Percentiles rank a stretch among this genome's conserved stretches.
These are phyloP conservation scores for Coprinopsis marcescibilis DNA, from an alignment of 768 basidiomycete species.

Conservation along the genomic window DNA sequence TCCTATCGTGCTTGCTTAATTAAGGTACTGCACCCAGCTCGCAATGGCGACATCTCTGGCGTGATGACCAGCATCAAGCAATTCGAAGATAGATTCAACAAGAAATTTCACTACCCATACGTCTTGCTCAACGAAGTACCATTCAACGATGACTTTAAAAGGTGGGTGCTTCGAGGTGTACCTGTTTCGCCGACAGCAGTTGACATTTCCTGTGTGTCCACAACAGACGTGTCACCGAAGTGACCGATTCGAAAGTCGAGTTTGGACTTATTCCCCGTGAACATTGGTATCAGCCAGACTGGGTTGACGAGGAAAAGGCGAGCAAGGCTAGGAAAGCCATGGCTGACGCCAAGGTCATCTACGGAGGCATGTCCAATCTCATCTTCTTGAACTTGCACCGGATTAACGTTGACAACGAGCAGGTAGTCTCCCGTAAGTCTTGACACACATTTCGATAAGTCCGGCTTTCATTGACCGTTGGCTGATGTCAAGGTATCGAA, in stretches of 20 bases:
- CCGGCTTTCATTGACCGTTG: background rate
- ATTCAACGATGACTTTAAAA: slow-evolving; percentile 70
- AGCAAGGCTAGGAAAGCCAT: slow-evolving; percentile 58
- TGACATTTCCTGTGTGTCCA: background rate
- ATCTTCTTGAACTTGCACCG: background rate
- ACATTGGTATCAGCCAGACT: slow-evolving; percentile 78
- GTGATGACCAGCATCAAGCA: slow-evolving; percentile 64
- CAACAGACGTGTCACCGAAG: slow-evolving; percentile 45
- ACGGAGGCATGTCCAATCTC: slow-evolving; percentile 45
- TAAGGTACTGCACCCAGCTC: slow-evolving; percentile 29
- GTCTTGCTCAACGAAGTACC: slow-evolving; percentile 81
- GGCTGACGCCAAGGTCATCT: slow-evolving; percentile 61
- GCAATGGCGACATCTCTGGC: slow-evolving; percentile 55
- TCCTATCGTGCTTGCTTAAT: background rate
- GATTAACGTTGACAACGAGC: slow-evolving; percentile 10
- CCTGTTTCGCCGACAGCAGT: background rate
- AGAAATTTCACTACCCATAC: slow-evolving; percentile 78
- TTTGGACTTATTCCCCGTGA: slow-evolving; percentile 76
- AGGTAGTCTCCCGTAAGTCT: slow-evolving; percentile 74
- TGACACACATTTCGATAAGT: slow-evolving; percentile 2
- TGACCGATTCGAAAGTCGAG: slow-evolving; percentile 59
- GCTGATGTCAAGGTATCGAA: slow-evolving; percentile 64
- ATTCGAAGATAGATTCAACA: slow-evolving; percentile 89
- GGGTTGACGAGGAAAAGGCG: slow-evolving; percentile 74
- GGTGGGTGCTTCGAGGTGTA: slow-evolving; percentile 33